These are phyloP conservation scores for Fragosphaeria purpurea DNA, from an alignment of 2,329 filamentous ascomycete genomes.

Conservation along the genomic window DNA sequence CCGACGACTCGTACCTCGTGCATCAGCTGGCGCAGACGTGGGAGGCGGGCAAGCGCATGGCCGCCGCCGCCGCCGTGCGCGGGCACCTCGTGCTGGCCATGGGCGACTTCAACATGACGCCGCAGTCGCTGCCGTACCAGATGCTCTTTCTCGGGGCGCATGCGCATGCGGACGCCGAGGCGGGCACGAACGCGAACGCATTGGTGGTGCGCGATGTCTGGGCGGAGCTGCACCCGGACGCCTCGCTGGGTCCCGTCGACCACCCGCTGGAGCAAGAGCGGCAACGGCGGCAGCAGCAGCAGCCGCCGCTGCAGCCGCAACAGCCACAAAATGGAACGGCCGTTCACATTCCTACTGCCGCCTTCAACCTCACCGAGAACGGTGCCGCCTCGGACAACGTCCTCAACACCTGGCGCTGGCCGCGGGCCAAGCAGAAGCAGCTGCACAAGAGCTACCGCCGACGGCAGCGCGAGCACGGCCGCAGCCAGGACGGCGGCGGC, in stretches of 20 bases:
- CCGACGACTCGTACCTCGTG: slow-evolving; percentile 67
- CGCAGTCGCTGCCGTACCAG: slow-evolving; percentile 70
- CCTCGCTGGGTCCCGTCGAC: slow-evolving; percentile 62
- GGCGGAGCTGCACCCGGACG: slow-evolving; percentile 74
- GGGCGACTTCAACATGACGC: slow-evolving; percentile 97
- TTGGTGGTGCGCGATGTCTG: slow-evolving; percentile 74
- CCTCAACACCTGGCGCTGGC: slow-evolving; percentile 91
- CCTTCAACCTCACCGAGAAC: slow-evolving; percentile 69
- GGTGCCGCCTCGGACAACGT: slow-evolving; percentile 79
- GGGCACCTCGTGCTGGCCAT: slow-evolving; percentile 77
- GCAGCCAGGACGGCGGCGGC: not conserved
- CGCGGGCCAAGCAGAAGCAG: slow-evolving; percentile 22
- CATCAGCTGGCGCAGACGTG: slow-evolving; percentile 89
- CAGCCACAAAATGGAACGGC: not conserved
- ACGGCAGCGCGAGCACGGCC: not conserved
- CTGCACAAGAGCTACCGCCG: slow-evolving; percentile 7
- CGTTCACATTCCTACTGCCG: slow-evolving; percentile 54
- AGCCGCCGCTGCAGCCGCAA: too few species aligned
- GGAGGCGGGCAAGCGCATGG: slow-evolving; percentile 86
- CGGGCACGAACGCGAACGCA: slow-evolving; percentile 17
- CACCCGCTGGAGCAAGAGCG: slow-evolving; percentile 58
- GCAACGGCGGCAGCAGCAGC: slow-evolving; percentile 33
- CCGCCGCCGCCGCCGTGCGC: slow-evolving; percentile 60
- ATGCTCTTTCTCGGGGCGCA: slow-evolving; percentile 49
- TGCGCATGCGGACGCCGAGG: slow-evolving; percentile 44